Percentiles rank a stretch among this genome's conserved stretches.
Conservation (phyloP, 495 filamentous ascomycete genomes). For the Neurospora sp. region DNA sequence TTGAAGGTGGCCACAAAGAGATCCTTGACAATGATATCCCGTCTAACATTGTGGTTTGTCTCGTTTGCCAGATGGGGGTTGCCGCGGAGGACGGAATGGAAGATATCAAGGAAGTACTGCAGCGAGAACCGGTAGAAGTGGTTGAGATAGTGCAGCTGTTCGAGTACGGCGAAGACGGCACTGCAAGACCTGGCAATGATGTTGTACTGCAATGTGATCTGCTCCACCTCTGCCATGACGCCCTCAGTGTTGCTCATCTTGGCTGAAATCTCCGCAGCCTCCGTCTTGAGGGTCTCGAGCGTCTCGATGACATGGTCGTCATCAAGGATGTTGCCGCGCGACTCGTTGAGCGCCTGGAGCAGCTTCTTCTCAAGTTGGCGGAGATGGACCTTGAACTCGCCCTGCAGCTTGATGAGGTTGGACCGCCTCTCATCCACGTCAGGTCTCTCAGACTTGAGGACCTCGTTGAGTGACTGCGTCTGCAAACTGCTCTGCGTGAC, state of each 20-base stretch:
- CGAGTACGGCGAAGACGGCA: slow-evolving; percentile 90
- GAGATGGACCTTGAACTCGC: slow-evolving; percentile 95
- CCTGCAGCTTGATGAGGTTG: slow-evolving; percentile 95
- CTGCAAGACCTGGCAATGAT: slow-evolving; percentile 90
- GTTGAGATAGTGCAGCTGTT: slow-evolving; percentile 95
- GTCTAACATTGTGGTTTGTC: slow-evolving; percentile 62
- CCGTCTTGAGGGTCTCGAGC: slow-evolving; percentile 93
- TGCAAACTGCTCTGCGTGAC: slow-evolving; percentile 98
- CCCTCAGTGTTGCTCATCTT: slow-evolving; percentile 97
- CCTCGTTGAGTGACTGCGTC: slow-evolving; percentile 93
- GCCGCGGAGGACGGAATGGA: slow-evolving; percentile 78
- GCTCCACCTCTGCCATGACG: slow-evolving; percentile 95
- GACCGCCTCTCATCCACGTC: slow-evolving; percentile 96
- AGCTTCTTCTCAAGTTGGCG: slow-evolving; percentile 92
- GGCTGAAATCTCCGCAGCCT: slow-evolving; percentile 86
- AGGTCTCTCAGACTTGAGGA: slow-evolving; percentile 91
- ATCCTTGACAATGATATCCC: slow-evolving; percentile 79
- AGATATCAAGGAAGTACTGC: slow-evolving; percentile 96
- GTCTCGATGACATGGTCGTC: slow-evolving; percentile 98
- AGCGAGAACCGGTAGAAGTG: slow-evolving; percentile 99
- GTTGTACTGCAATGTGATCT: slow-evolving; percentile 85
- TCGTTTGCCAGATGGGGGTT: slow-evolving; percentile 65
- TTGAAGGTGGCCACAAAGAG: slow-evolving; percentile 88
- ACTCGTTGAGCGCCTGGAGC: slow-evolving; percentile 92
- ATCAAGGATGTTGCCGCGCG: slow-evolving; percentile 93